Conservation (phyloP, 306 rosid genomes). For the Cyclanthera cordifolia region DNA sequence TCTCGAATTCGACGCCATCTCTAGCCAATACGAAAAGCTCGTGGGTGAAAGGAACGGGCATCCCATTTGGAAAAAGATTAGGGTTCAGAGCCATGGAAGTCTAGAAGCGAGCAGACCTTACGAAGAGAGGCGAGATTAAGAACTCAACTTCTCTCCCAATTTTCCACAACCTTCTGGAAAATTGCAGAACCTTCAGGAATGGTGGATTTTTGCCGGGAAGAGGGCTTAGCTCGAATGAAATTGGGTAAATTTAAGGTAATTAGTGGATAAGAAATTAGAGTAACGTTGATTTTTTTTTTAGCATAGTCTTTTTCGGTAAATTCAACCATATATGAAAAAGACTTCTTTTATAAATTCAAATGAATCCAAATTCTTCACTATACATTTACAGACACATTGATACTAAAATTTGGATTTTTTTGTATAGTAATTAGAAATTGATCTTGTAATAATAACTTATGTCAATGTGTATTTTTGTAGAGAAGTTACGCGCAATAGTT, state of each 20-base stretch:
- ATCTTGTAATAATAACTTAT: no score
- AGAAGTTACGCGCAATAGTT: no score
- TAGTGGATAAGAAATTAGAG: background rate
- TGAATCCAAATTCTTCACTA: no score
- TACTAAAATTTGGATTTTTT: no score
- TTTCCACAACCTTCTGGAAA: slow-evolving; percentile 8
- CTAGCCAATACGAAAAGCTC: slow-evolving; percentile 82
- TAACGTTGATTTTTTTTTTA: no score
- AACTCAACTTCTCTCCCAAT: background rate
- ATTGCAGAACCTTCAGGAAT: slow-evolving; percentile 1
- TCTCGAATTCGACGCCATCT: slow-evolving; percentile 89
- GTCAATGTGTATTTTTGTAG: no score
- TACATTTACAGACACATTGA: no score
- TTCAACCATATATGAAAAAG: no score
- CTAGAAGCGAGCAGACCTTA: background rate
- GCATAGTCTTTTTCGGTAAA: no score
- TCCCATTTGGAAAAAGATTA: slow-evolving; percentile 59
- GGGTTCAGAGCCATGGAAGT: slow-evolving; percentile 74
- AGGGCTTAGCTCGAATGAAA: background rate
- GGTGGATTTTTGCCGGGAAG: background rate
- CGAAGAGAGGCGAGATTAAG: background rate
- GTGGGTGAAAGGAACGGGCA: slow-evolving; percentile 76
- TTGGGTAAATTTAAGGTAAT: background rate
- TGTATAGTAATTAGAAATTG: no score
- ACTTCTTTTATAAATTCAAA: no score